Conservation (phyloP, 495 filamentous ascomycete genomes). For the Hypoxylon crocopeplum region DNA sequence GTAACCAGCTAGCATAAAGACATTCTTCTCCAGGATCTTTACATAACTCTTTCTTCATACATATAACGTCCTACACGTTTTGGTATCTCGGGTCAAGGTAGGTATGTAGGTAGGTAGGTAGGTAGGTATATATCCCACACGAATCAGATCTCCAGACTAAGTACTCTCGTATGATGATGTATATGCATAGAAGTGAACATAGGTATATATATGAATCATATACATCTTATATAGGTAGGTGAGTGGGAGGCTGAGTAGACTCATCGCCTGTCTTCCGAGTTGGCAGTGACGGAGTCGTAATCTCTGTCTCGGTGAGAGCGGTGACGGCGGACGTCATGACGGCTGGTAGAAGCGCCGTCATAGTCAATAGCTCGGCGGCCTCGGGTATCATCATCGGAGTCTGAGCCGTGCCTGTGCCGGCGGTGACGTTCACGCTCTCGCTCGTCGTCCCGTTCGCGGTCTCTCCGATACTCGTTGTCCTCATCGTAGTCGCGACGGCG, state of each 20-base stretch:
- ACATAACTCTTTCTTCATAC: background rate
- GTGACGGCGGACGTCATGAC: slow-evolving; percentile 18
- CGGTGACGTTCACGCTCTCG: slow-evolving; percentile 28
- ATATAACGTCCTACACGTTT: too few species aligned
- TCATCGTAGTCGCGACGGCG: slow-evolving; percentile 43
- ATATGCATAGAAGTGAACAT: background rate
- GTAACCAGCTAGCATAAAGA: background rate
- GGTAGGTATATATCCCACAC: background rate
- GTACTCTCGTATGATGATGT: background rate
- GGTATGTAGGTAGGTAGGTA: too few species aligned
- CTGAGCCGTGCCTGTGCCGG: slow-evolving; percentile 28
- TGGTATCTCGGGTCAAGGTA: too few species aligned
- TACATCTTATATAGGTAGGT: slow-evolving; percentile 1
- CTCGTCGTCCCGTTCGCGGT: slow-evolving; percentile 34
- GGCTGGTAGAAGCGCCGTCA: slow-evolving; percentile 1
- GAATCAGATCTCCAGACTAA: background rate
- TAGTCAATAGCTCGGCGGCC: slow-evolving; percentile 34
- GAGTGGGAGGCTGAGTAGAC: background rate
- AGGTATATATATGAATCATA: slow-evolving; percentile 8
- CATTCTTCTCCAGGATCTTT: background rate
- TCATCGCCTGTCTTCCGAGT: slow-evolving; percentile 33
- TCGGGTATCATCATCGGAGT: slow-evolving; percentile 32
- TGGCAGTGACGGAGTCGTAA: slow-evolving; percentile 25
- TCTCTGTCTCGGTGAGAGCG: slow-evolving; percentile 27
- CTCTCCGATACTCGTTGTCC: slow-evolving; percentile 41